Base-by-base conservation (phyloP, 768 basidiomycete species). In the Cubamyces sp. region DNA sequence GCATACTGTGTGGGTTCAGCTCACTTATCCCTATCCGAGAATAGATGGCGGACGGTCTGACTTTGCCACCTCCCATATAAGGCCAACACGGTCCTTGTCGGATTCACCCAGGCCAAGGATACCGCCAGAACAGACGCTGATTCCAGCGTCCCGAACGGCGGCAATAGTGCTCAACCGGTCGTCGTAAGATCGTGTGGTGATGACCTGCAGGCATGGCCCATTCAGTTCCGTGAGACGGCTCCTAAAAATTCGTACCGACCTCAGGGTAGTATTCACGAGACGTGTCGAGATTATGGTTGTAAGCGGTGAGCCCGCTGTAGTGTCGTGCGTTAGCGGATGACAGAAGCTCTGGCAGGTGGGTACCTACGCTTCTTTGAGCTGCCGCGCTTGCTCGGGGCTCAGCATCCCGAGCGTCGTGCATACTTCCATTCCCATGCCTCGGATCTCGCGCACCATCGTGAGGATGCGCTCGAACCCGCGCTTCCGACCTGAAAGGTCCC, bases 351-450 rank as follows among this genome's bases (percentile, higher is more conserved):
- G 41, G 25, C 19, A 42, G 48, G 46, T 19, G 19, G 57, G 43
- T 23, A 77, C 89, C 66, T 74, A 92, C 91, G 96, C 96, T 78
- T 95, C 88, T 75, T 98, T 98, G 64, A 99, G 81, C 69, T 89
- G 89, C 64, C 80, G 80, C 25, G 96, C 96, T 76, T 99, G 96
- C 61, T 95, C 94, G 23, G 95, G 92, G 12, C 87, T 86, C 49
- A 99, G 82, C 96, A 99, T 98, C 48, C 96, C 96, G 30, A 99
- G 85, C 5, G 96, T 99, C 43, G 96, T 98, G 79, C 96, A 99
- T 25, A 99, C 96, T 77, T 99, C 96, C 96, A 99, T 97, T 42
- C 90, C 96, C 92, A 98, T 95, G 19, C 85, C 91, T 66, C 96
- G 87, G 74, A 94, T 87, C 74, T 92, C 84, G 39, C 82, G 81